Evolutionary conservation across 2,329 filamentous ascomycete genomes (phyloP), one percentile per base, ranked within the genome.

Genomic region (Scopulariopsis brevicaulis): DNA sequence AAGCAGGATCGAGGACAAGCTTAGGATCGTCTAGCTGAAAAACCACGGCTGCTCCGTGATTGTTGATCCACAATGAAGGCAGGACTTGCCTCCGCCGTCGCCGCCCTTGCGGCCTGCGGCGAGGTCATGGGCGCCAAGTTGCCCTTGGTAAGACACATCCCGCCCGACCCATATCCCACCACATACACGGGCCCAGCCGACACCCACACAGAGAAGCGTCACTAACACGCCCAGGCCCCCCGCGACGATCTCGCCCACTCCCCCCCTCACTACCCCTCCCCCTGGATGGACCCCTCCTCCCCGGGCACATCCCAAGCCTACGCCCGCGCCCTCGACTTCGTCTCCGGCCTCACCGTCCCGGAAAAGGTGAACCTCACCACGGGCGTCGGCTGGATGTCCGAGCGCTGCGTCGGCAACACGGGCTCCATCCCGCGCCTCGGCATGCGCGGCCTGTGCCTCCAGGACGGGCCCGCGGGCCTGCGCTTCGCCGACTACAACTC

Each of bases 291-390:
- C 62, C 86, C 89, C 20, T 70, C 81, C 6, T 88, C 87, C 12
- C 74, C 81, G 52, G 81, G 80, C 61, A 96, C 91, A 91, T 78
- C 81, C 57, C 80, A 83, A 7, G 90, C 90, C 46, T 92, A 96
- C 64, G 74, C 73, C 22, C 85, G 87, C 70, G 92, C 92, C 1
- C 83, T 82, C 63, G 82, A 78, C 2, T 93, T 96, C 65, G 90
- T 96, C 53, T 87, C 86, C 11, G 84, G 91, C 68, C 73, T 96
- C 72, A 96, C 90, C 0, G 77, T 96, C 40, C 68, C 84, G 12
- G 92, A 96, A 71, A 96, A 96, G 75, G 90, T 97, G 71, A 97
- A 97, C 70, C 70, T 99, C 62, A 97, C 93, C 2, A 96, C 92
- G 0, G 93, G 93, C 70, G 82, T 87, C 62, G 91, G 91, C 82